These are phyloP conservation scores for Sclerotinia borealis DNA, from an alignment of 2,329 filamentous ascomycete genomes.

Conservation along the genomic window DNA sequence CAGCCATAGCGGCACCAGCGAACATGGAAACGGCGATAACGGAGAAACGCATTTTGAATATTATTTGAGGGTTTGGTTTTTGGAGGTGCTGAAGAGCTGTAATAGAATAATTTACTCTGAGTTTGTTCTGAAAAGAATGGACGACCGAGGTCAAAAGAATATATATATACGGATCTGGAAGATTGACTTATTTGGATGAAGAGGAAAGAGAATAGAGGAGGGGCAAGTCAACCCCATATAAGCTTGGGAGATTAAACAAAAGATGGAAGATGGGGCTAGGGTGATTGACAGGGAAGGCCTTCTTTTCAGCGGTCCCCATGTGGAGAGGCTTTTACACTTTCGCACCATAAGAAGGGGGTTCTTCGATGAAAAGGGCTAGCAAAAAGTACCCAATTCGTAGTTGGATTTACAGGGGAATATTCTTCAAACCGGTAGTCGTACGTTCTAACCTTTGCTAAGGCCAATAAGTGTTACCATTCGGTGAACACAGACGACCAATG, in stretches of 20 bases:
- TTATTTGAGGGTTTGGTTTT: constrained; percentile 1
- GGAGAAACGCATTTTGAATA: constrained; percentile 20
- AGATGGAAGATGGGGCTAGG: constrained; percentile 1
- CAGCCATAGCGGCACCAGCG: constrained; percentile 13
- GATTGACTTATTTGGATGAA: constrained; percentile 22
- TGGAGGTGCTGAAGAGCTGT: constrained; percentile 23
- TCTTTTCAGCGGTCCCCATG: constrained; percentile 10
- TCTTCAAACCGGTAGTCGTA: constrained; percentile 4
- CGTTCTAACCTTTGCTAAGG: not conserved
- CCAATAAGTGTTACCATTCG: not conserved
- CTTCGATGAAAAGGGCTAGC: not conserved
- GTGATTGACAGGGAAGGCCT: constrained; percentile 3
- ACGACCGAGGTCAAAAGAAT: constrained; percentile 31
- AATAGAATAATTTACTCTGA: constrained; percentile 7
- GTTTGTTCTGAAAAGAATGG: constrained; percentile 29
- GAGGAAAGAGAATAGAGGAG: constrained; percentile 16
- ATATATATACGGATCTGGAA: constrained; percentile 15
- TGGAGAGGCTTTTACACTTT: not conserved
- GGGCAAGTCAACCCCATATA: constrained; percentile 17
- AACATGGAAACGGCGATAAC: constrained; percentile 14
- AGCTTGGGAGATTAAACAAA: constrained; percentile 20
- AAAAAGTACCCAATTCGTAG: not conserved
- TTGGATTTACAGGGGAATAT: constrained; percentile 5
- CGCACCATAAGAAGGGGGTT: not conserved
- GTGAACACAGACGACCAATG: not conserved